Evolutionary conservation across 768 basidiomycete species (phyloP).

Genomic region (Hypsizygus marmoreus): DNA sequence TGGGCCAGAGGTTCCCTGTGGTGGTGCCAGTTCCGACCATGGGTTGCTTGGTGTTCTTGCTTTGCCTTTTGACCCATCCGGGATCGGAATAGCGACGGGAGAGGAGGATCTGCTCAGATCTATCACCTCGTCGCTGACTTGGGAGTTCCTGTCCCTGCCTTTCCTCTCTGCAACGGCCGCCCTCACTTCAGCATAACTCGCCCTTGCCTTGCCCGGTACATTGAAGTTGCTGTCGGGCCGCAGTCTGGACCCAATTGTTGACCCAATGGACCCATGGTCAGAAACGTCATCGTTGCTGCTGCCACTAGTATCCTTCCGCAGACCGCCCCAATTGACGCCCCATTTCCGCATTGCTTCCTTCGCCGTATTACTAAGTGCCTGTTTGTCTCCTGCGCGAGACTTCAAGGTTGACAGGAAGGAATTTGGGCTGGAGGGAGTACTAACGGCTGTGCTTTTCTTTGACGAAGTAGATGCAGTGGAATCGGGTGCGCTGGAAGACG

Average conservation of each 20-base stretch:
- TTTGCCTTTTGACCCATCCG: constrained; percentile 14
- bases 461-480: constrained; percentile 33
- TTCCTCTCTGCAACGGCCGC: constrained; percentile 74
- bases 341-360: constrained; percentile 92
- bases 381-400: constrained; percentile 79
- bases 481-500: constrained; percentile 19
- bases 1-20: constrained; percentile 1
- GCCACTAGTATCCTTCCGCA: constrained; percentile 53
- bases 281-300: constrained; percentile 40
- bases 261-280: constrained; percentile 42
- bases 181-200: constrained; percentile 73
- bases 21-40: constrained; percentile 10
- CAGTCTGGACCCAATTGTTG: constrained; percentile 33
- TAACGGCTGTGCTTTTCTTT: constrained; percentile 32
- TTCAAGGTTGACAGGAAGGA: constrained; percentile 81
- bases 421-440: constrained; percentile 47
- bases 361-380: constrained; percentile 81
- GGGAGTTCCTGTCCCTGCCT: constrained; percentile 42
- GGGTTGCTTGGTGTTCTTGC: constrained; percentile 21
- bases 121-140: constrained; percentile 16
- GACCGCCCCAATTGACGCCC: constrained; percentile 78
- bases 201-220: constrained; percentile 42
- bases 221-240: constrained; percentile 31
- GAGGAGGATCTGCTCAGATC: constrained; percentile 23
- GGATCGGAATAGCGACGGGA: constrained; percentile 20